Conservation (phyloP, 768 basidiomycete species). For the Amanita rubescens region DNA sequence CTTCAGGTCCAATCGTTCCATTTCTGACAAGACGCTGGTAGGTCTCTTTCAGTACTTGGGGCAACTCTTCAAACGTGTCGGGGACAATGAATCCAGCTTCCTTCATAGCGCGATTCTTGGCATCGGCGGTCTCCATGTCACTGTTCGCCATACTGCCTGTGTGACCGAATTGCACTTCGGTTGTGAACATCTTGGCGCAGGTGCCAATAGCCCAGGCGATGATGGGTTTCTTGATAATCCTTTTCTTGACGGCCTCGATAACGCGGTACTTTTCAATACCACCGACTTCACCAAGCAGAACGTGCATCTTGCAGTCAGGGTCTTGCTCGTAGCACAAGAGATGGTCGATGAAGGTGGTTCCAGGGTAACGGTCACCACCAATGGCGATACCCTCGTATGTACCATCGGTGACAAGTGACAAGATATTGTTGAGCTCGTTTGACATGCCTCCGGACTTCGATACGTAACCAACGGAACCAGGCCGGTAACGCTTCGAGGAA, state of each 20-base stretch:
- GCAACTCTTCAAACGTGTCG: constrained; percentile 95
- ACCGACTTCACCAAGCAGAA: constrained; percentile 97
- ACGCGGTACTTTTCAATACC: constrained; percentile 99
- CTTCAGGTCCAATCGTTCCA: constrained; percentile 61
- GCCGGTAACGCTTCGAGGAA: constrained; percentile 94
- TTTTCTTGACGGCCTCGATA: constrained; percentile 92
- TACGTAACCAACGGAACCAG: constrained; percentile 96
- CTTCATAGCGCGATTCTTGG: constrained; percentile 95
- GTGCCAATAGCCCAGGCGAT: constrained; percentile 99
- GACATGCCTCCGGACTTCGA: constrained; percentile 99
- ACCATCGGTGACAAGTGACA: constrained; percentile 92
- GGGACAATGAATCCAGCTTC: constrained; percentile 95
- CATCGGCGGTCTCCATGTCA: constrained; percentile 94
- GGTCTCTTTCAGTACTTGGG: constrained; percentile 72
- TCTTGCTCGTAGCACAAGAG: constrained; percentile 96
- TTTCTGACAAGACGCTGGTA: constrained; percentile 73
- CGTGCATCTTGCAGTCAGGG: constrained; percentile 97
- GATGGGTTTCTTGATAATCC: constrained; percentile 95
- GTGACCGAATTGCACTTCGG: constrained; percentile 99
- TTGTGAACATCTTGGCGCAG: constrained; percentile 99
- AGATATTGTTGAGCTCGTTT: constrained; percentile 99
- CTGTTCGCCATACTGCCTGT: constrained; percentile 98
- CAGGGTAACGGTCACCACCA: constrained; percentile 98
- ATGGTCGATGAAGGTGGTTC: constrained; percentile 98
- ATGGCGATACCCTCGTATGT: constrained; percentile 99